These are phyloP conservation scores for Claviceps pazoutovae DNA, from an alignment of 2,329 filamentous ascomycete genomes.

Conservation along the genomic window DNA sequence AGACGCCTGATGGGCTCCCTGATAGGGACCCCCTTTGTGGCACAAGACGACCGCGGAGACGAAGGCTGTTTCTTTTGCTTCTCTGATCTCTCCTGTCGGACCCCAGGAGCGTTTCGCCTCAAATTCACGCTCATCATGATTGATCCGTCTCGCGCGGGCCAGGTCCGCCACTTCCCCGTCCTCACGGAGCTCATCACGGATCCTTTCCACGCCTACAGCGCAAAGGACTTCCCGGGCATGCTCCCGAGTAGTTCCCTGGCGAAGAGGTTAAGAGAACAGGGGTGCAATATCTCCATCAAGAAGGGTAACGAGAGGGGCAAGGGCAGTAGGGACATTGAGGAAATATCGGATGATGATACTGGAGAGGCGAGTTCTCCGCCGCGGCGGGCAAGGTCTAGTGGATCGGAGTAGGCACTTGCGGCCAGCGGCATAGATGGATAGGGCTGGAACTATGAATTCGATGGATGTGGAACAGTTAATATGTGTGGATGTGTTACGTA, in stretches of 20 bases:
- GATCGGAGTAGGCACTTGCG: background rate
- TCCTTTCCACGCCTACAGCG: slow-evolving; percentile 66
- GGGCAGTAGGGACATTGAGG: slow-evolving; percentile 6
- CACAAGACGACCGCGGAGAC: slow-evolving; percentile 55
- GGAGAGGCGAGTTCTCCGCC: slow-evolving; percentile 6
- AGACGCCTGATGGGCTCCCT: slow-evolving; percentile 67
- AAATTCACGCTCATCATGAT: slow-evolving; percentile 62
- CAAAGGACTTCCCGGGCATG: slow-evolving; percentile 81
- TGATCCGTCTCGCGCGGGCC: slow-evolving; percentile 42
- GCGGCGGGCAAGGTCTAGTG: background rate
- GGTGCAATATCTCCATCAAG: slow-evolving; percentile 73
- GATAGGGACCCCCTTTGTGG: slow-evolving; percentile 63
- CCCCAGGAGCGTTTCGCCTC: slow-evolving; percentile 60
- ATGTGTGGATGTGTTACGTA: too few species aligned
- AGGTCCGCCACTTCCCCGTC: slow-evolving; percentile 31
- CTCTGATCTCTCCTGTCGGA: slow-evolving; percentile 67
- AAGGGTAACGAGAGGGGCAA: slow-evolving; percentile 59
- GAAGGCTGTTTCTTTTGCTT: slow-evolving; percentile 81
- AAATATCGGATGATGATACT: slow-evolving; percentile 9
- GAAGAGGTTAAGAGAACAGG: slow-evolving; percentile 62
- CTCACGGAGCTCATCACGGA: slow-evolving; percentile 46
- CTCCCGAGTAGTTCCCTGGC: slow-evolving; percentile 61
- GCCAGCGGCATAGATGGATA: too few species aligned
- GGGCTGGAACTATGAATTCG: too few species aligned
- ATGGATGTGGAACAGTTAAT: too few species aligned